phyloP scores from a whole-genome alignment of 2,329 filamentous ascomycete species.

The Metarhizium brunneum region DNA sequence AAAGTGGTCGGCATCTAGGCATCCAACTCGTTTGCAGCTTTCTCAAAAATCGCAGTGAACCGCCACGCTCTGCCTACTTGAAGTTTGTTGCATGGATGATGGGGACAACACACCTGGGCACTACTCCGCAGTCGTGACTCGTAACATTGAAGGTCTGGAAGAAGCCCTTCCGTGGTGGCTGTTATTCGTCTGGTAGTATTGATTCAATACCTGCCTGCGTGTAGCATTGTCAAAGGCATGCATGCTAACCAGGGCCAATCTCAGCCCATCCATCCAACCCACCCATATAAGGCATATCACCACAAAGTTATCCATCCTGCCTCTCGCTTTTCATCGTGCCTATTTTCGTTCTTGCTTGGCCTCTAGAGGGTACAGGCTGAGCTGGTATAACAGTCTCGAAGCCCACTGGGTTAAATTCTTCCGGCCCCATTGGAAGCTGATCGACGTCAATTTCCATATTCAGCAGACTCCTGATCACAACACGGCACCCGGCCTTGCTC shows the following conservation, averaged over 20 bases:
- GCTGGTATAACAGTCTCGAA: slow-evolving; percentile 78
- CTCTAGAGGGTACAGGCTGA: slow-evolving; percentile 44
- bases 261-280: slow-evolving; percentile 20
- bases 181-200: no score
- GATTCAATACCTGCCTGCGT: no score
- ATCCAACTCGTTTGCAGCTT: no score
- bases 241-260: slow-evolving; percentile 67
- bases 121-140: no score
- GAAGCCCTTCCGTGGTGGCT: no score
- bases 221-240: neutral
- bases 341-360: neutral
- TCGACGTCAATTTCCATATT: slow-evolving; percentile 74
- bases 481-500: slow-evolving; percentile 80
- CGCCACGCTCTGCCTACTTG: no score
- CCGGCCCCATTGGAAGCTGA: slow-evolving; percentile 74
- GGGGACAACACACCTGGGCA: no score
- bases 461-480: slow-evolving; percentile 69
- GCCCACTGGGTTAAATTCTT: slow-evolving; percentile 57
- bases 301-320: slow-evolving; percentile 9
- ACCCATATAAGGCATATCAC: slow-evolving; percentile 13
- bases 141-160: no score
- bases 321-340: neutral
- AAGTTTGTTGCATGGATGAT: no score
- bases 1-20: no score
- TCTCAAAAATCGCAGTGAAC: no score